Base-by-base conservation (phyloP, 2,329 filamentous ascomycete species). In the Xylaria sp. region DNA sequence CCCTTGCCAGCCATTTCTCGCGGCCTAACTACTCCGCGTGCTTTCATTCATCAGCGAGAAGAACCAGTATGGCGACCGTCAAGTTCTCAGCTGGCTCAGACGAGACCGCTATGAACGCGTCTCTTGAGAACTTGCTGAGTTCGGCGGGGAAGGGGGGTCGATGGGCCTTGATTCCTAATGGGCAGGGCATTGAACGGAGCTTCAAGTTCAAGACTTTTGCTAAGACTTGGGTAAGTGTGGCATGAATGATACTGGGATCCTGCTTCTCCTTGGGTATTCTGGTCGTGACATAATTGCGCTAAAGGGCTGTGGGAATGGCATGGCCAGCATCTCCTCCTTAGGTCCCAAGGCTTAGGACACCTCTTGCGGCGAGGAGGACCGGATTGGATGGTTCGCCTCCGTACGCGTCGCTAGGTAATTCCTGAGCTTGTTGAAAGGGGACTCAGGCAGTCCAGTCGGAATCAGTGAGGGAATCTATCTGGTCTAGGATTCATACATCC, bases 131-230 rank as follows among this genome's bases (percentile, higher is more conserved):
- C 59, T 76, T 72, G 58, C 72, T 71, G 69, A 70, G 59, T 61
- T 72, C 57, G 46, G 65, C 66, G 18, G 61, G 54, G 10, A 54
- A 52, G 44, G 68, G 70, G 47, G 73, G 75, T 1, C 76, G 74
- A 54, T 88, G 85, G 85, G 66, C 71, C 2, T 68, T 88, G 39
- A 74, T 78, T 2, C 68, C 75, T 1, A 74, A 76, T 50, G 83
- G 83, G 8, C 76, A 79, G 57, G 85, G 81, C 0, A 65, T 88
- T 1, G 83, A 87, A 72, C 77, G 85, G 55, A 77, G 74, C 57
- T 87, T 87, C 70, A 82, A 76, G 68, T 88, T 88, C 68, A 85
- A 84, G 74, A 85, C 78, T 1, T 88, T 88, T 71, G 78, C 80
- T 42, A 87, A 84, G 75, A 83, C 83, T 6, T 88, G 85, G 85